These are phyloP conservation scores for Aspergillus sp. DNA, from an alignment of 2,329 filamentous ascomycete genomes.

Conservation along the genomic window DNA sequence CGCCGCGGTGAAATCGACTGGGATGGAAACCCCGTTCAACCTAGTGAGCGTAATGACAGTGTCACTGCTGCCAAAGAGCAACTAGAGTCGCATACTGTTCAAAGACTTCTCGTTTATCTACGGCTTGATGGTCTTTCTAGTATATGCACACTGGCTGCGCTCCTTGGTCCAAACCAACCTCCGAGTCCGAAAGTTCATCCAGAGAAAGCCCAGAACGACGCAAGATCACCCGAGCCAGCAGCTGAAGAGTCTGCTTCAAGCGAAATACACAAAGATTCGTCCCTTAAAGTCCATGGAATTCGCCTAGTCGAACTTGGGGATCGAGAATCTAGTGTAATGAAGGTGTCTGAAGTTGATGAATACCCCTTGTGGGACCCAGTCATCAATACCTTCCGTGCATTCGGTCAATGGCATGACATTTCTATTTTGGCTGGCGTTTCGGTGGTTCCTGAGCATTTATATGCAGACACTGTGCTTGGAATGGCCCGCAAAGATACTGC, in stretches of 20 bases:
- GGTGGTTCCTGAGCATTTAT: slow-evolving; percentile 74
- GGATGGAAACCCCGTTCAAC: slow-evolving; percentile 61
- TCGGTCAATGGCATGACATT: slow-evolving; percentile 80
- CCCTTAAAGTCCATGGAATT: slow-evolving; percentile 77
- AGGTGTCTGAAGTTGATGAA: slow-evolving; percentile 79
- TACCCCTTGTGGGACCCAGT: slow-evolving; percentile 74
- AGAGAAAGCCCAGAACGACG: slow-evolving; percentile 21
- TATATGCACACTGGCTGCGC: slow-evolving; percentile 76
- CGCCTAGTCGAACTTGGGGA: slow-evolving; percentile 85
- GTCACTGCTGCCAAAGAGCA: slow-evolving; percentile 49
- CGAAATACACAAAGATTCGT: slow-evolving; percentile 27
- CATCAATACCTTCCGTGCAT: slow-evolving; percentile 85
- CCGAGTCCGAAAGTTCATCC: slow-evolving; percentile 37
- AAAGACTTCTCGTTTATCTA: slow-evolving; percentile 74
- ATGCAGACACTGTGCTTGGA: slow-evolving; percentile 71
- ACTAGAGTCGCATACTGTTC: slow-evolving; percentile 53
- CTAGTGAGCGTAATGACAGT: slow-evolving; percentile 44
- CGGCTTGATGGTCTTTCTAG: slow-evolving; percentile 81
- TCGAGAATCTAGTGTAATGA: slow-evolving; percentile 93
- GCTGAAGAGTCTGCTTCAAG: slow-evolving; percentile 23
- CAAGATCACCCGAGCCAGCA: slow-evolving; percentile 16
- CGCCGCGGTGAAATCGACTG: slow-evolving; percentile 88
- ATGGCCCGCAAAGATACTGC: slow-evolving; percentile 69
- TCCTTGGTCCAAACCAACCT: slow-evolving; percentile 61
- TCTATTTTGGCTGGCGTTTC: slow-evolving; percentile 79